Evolutionary conservation across 257 asterid species (phyloP).

Genomic region (Penstemon eatonii): DNA sequence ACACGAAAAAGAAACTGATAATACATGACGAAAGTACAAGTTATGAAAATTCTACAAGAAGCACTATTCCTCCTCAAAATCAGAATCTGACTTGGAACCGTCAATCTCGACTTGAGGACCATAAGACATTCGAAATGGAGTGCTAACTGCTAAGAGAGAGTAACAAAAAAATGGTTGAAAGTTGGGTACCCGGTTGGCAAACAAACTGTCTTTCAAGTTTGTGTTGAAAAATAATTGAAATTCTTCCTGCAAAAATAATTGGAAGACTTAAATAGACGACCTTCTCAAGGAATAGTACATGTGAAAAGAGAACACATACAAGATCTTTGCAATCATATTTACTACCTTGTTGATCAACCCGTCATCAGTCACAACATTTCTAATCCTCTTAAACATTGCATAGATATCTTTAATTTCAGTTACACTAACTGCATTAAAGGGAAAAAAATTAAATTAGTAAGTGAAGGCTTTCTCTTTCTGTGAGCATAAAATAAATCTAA

Average conservation of each 20-base stretch:
- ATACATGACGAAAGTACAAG: conserved; percentile 6
- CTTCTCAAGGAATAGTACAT: conserved; percentile 6
- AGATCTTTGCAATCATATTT: conserved; percentile 11
- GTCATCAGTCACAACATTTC: conserved; percentile 98
- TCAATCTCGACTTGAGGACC: no score
- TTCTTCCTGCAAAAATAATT: conserved; percentile 71
- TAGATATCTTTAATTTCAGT: conserved; percentile 98
- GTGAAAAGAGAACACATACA: conserved; percentile 7
- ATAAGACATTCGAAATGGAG: no score
- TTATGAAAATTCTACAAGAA: background rate
- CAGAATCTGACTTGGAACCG: no score
- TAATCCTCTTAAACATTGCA: conserved; percentile 94
- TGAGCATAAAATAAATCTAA: conserved; percentile 7
- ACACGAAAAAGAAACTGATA: conserved; percentile 2
- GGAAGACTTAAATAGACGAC: conserved; percentile 18
- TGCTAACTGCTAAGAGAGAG: background rate
- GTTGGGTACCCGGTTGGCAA: conserved; percentile 87
- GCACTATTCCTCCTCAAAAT: background rate
- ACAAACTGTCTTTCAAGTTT: conserved; percentile 91
- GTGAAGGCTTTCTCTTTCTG: conserved; percentile 19
- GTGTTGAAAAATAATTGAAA: conserved; percentile 95
- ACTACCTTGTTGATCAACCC: conserved; percentile 94
- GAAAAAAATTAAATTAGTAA: conserved; percentile 17
- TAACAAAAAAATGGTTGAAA: conserved; percentile 1
- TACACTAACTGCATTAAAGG: conserved; percentile 75